Percentiles rank a stretch among this genome's conserved stretches.
phyloP scores from a whole-genome alignment of 2,329 filamentous ascomycete species.

The Orbilia brochopaga region DNA sequence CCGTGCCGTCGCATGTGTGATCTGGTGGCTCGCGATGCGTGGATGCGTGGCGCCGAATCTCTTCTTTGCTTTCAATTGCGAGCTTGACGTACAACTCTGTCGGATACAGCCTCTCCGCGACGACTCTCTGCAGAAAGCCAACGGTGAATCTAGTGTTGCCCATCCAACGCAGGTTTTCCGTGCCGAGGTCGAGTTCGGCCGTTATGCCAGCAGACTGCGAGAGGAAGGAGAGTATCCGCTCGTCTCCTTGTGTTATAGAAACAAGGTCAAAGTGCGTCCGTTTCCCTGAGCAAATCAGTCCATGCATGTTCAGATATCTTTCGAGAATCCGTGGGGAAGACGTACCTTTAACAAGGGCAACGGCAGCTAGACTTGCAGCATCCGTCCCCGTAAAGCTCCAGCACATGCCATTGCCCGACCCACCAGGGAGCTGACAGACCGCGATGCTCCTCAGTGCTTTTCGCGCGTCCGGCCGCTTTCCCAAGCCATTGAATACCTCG shows the following conservation, averaged over 20 bases:
- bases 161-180: conserved; percentile 93
- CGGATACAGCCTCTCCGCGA: conserved; percentile 80
- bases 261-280: conserved; percentile 83
- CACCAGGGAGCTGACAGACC: conserved; percentile 86
- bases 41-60: conserved; percentile 64
- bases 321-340: neutral
- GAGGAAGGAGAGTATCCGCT: conserved; percentile 80
- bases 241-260: conserved; percentile 81
- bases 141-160: conserved; percentile 82
- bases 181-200: conserved; percentile 86
- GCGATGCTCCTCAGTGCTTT: conserved; percentile 77
- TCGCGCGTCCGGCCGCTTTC: conserved; percentile 74
- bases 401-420: conserved; percentile 91
- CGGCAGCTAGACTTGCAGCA: conserved; percentile 74
- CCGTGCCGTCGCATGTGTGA: conserved; percentile 56
- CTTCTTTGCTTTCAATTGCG: conserved; percentile 75
- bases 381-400: conserved; percentile 85
- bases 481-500: conserved; percentile 93
- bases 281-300: conserved; percentile 2
- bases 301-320: neutral
- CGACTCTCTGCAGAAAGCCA: conserved; percentile 77
- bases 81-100: conserved; percentile 87
- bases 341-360: conserved; percentile 80
- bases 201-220: conserved; percentile 89
- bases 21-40: conserved; percentile 55